phyloP scores from a whole-genome alignment of 805 yeast genomes.

The Alloascoidea africana region DNA sequence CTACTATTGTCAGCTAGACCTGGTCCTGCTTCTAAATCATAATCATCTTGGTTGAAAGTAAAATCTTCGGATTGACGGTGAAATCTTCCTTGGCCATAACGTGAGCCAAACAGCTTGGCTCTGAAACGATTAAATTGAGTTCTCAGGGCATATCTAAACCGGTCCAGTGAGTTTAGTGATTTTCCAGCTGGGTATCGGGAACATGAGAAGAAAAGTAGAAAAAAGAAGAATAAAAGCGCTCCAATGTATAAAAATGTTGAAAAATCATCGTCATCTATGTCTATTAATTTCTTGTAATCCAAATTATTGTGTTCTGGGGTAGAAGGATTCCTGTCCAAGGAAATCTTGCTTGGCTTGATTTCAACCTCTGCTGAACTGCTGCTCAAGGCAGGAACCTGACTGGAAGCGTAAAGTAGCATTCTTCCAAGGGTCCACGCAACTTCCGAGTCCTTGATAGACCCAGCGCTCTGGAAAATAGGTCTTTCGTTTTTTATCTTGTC shows the following conservation, averaged over 20 bases:
- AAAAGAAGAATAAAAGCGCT: background rate
- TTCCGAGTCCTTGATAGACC: constrained; percentile 68
- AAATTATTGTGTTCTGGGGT: no score
- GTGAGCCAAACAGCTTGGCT: no score
- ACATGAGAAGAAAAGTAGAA: background rate
- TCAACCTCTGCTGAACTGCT: background rate
- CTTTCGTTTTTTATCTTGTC: constrained; percentile 13
- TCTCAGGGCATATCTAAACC: no score
- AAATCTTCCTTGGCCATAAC: no score
- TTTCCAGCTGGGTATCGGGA: background rate
- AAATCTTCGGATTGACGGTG: no score
- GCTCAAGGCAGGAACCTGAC: constrained; percentile 30
- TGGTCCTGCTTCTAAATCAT: no score
- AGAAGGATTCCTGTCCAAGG: no score
- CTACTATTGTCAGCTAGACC: no score
- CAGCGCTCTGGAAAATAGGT: constrained; percentile 56
- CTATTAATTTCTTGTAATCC: background rate
- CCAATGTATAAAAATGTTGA: no score
- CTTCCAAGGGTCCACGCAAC: constrained; percentile 93
- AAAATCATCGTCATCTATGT: constrained; percentile 1
- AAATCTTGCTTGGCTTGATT: background rate
- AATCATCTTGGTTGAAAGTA: no score
- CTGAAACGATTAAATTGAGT: no score
- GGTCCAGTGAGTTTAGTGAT: no score
- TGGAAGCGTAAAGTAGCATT: constrained; percentile 68